These are phyloP conservation scores for Hymenochaete sp. DNA, from an alignment of 1,284 basidiomycete species.

Conservation along the genomic window DNA sequence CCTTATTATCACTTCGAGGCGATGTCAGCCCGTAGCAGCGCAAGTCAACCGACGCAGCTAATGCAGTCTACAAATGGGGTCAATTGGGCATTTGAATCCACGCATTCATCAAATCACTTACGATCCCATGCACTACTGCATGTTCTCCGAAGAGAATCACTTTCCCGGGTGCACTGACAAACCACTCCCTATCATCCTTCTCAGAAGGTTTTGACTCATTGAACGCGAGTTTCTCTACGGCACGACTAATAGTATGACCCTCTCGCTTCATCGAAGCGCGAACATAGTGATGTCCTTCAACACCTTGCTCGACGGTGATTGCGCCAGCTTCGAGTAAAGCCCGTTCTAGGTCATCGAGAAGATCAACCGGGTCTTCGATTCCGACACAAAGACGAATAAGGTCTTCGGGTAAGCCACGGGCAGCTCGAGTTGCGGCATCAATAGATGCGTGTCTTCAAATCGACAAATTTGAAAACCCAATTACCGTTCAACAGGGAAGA, in stretches of 20 bases:
- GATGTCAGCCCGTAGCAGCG: slow-evolving; percentile 87
- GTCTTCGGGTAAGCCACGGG: slow-evolving; percentile 92
- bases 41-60: slow-evolving; percentile 91
- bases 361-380: slow-evolving; percentile 90
- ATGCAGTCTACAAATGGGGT: slow-evolving; percentile 61
- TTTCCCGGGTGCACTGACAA: slow-evolving; percentile 94
- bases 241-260: slow-evolving; percentile 43
- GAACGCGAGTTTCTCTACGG: slow-evolving; percentile 58
- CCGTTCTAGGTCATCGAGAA: slow-evolving; percentile 91
- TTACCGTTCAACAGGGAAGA: slow-evolving; percentile 13
- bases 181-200: slow-evolving; percentile 57
- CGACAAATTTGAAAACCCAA: slow-evolving; percentile 16
- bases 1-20: slow-evolving; percentile 63
- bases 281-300: slow-evolving; percentile 37
- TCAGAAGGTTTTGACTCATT: slow-evolving; percentile 24
- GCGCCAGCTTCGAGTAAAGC: slow-evolving; percentile 91
- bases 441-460: slow-evolving; percentile 86
- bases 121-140: slow-evolving; percentile 95
- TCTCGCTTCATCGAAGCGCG: slow-evolving; percentile 34
- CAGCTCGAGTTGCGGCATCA: slow-evolving; percentile 86
- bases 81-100: background rate
- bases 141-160: slow-evolving; percentile 99
- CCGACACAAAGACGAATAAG: slow-evolving; percentile 97
- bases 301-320: slow-evolving; percentile 46
- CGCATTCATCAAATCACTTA: slow-evolving; percentile 36